Base-by-base conservation (phyloP, 768 basidiomycete species). In the Nidula microcarpa region DNA sequence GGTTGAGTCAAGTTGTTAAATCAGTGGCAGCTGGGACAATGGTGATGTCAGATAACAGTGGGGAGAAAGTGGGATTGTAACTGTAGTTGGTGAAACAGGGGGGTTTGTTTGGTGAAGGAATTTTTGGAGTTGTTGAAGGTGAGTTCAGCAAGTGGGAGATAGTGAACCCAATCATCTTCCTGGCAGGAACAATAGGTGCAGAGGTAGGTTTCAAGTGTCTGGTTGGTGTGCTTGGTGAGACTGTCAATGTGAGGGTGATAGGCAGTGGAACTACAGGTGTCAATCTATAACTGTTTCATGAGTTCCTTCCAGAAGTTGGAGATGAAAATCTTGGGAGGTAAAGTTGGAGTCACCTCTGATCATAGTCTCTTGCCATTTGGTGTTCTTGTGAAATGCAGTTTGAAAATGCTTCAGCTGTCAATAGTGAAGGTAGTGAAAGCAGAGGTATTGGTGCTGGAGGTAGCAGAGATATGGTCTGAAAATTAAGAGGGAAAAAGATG, bases 111-210 rank as follows among this genome's bases (percentile, higher is more conserved):
- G 35, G 71, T 75, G 0, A 72, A 67, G 1, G 63, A 33, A 47
- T 70, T 70, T 3, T 54, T 52, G 32, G 57, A 36, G 45, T 74
- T 74, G 55, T 78, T 79, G 61, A 67, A 73, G 0, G 64, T 56
- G 54, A 78, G 77, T 56, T 78, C 70, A 6, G 71, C 70, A 13
- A 77, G 57, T 0, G 73, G 65, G 0, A 78, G 62, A 36, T 65
- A 68, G 16, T 73, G 67, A 3, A 66, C 66, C 75, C 74, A 77
- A 52, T 77, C 62, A 50, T 77, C 71, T 52, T 78, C 77, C 23
- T 74, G 67, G 39, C 71, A 72, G 0, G 62, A 67, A 49, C 52
- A 58, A 47, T 69, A 75, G 33, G 63, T 55, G 9, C 65, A 64
- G 7, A 80, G 63, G 51, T 74, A 74, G 0, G 63, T 57, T 48